Percentiles rank a stretch among this genome's conserved stretches.
These are phyloP conservation scores for Diaporthe caulivora DNA, from an alignment of 2,329 filamentous ascomycete species.

Conservation along the genomic window DNA sequence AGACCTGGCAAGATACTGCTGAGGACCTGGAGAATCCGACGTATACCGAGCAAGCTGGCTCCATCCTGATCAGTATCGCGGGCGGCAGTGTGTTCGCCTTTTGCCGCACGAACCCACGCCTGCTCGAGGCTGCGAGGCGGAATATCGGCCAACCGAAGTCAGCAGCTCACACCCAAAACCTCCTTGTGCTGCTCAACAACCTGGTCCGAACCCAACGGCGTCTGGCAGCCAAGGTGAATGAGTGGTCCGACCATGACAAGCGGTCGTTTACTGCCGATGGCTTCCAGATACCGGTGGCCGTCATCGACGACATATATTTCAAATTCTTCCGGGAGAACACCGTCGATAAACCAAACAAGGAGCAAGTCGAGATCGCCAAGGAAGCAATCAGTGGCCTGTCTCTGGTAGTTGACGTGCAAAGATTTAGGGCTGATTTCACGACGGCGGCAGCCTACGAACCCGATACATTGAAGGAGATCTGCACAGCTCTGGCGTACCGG, in stretches of 20 bases:
- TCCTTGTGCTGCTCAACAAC: conserved; percentile 64
- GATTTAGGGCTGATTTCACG: conserved; percentile 42
- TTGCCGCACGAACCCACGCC: conserved; percentile 58
- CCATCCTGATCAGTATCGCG: conserved; percentile 37
- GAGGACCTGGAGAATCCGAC: conserved; percentile 63
- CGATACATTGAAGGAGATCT: conserved; percentile 40
- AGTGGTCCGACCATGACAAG: conserved; percentile 5
- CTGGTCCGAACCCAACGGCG: conserved; percentile 50
- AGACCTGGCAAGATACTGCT: conserved; percentile 65
- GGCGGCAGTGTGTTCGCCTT: conserved; percentile 63
- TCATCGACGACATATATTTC: conserved; percentile 60
- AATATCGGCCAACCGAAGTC: conserved; percentile 65
- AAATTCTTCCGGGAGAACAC: conserved; percentile 50
- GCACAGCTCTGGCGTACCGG: conserved; percentile 45
- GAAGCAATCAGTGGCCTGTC: conserved; percentile 61
- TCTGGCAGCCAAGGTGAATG: conserved; percentile 36
- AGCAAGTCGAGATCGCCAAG: conserved; percentile 56
- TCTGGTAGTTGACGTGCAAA: conserved; percentile 57
- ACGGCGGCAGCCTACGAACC: conserved; percentile 9
- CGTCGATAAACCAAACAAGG: conserved; percentile 47
- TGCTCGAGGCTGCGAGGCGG: conserved; percentile 62
- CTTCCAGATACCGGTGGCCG: conserved; percentile 40
- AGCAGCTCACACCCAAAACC: conserved; percentile 62
- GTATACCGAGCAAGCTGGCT: conserved; percentile 61
- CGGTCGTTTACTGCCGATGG: background rate